Evolutionary conservation across 2,329 filamentous ascomycete genomes (phyloP).

Genomic region (Diaporthe helianthi): DNA sequence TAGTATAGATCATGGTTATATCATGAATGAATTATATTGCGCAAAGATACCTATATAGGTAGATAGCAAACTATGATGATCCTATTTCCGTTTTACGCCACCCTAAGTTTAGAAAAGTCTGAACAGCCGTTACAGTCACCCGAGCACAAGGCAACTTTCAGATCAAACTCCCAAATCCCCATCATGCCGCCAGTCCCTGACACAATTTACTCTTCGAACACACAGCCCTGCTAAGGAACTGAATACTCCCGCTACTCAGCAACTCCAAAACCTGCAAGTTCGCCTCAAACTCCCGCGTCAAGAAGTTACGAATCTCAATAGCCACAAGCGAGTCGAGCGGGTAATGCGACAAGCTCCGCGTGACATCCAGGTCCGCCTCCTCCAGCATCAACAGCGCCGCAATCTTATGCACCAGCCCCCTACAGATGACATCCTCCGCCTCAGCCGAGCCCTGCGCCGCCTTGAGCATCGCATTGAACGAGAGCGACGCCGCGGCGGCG

Average conservation of each 20-base stretch:
- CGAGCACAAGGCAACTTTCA: neutral
- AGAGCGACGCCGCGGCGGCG: slow-evolving; percentile 43
- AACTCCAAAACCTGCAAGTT: slow-evolving; percentile 63
- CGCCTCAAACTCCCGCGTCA: slow-evolving; percentile 55
- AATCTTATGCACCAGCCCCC: slow-evolving; percentile 56
- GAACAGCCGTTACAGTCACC: too few species aligned
- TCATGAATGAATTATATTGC: too few species aligned
- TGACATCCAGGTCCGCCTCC: slow-evolving; percentile 39
- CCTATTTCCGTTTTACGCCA: too few species aligned
- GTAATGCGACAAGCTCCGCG: slow-evolving; percentile 40
- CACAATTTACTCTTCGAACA: slow-evolving; percentile 54
- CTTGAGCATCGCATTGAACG: slow-evolving; percentile 53
- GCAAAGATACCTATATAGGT: too few species aligned
- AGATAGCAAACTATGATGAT: too few species aligned
- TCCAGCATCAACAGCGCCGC: slow-evolving; percentile 58
- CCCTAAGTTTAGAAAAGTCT: too few species aligned
- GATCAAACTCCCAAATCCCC: neutral
- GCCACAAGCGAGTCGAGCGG: slow-evolving; percentile 43
- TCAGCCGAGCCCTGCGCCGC: slow-evolving; percentile 51
- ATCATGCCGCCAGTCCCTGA: neutral
- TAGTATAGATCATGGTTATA: too few species aligned
- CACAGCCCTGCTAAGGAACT: slow-evolving; percentile 55
- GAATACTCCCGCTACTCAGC: slow-evolving; percentile 58
- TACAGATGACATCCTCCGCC: slow-evolving; percentile 53
- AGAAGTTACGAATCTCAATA: slow-evolving; percentile 43